These are phyloP conservation scores for Colletotrichum theobromicola DNA, from an alignment of 2,329 filamentous ascomycete species.

Conservation along the genomic window DNA sequence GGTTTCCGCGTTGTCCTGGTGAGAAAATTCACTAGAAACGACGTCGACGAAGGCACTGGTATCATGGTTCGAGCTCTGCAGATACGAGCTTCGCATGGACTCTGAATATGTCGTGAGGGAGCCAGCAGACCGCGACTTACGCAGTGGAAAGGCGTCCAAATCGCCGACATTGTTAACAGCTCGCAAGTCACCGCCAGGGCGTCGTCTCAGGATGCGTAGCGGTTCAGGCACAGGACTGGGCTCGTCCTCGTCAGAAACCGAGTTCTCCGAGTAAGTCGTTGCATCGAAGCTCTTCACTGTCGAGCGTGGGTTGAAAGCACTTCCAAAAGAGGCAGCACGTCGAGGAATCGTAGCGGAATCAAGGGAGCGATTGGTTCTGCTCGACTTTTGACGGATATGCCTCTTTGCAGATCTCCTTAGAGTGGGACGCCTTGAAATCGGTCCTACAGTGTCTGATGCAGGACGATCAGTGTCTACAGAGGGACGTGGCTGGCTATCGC, in stretches of 20 bases:
- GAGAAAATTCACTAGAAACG: slow-evolving; percentile 46
- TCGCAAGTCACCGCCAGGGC: slow-evolving; percentile 77
- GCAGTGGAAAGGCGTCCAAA: slow-evolving; percentile 53
- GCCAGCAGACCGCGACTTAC: slow-evolving; percentile 62
- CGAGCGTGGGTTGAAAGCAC: slow-evolving; percentile 53
- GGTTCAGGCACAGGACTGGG: slow-evolving; percentile 51
- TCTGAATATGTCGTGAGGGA: slow-evolving; percentile 66
- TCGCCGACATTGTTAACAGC: slow-evolving; percentile 71
- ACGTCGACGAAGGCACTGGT: slow-evolving; percentile 50
- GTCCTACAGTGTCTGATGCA: slow-evolving; percentile 36
- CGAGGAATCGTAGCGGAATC: slow-evolving; percentile 54
- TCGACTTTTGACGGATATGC: slow-evolving; percentile 53
- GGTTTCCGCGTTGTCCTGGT: slow-evolving; percentile 41
- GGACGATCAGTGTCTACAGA: slow-evolving; percentile 36
- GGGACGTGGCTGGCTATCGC: slow-evolving; percentile 29
- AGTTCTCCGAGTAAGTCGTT: slow-evolving; percentile 58
- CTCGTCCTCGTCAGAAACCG: slow-evolving; percentile 51
- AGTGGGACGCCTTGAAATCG: background rate
- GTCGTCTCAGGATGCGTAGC: slow-evolving; percentile 70
- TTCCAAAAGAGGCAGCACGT: slow-evolving; percentile 66
- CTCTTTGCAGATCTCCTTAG: slow-evolving; percentile 16
- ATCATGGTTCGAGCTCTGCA: slow-evolving; percentile 45
- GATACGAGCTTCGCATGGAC: slow-evolving; percentile 63
- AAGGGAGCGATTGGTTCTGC: slow-evolving; percentile 52
- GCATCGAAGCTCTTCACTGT: slow-evolving; percentile 67